A percentile compares a stretch with the other conserved stretches of the same genome.
Evolutionary conservation across 805 yeast species (phyloP).

Genomic region (Sugiyamaella marilandica): DNA sequence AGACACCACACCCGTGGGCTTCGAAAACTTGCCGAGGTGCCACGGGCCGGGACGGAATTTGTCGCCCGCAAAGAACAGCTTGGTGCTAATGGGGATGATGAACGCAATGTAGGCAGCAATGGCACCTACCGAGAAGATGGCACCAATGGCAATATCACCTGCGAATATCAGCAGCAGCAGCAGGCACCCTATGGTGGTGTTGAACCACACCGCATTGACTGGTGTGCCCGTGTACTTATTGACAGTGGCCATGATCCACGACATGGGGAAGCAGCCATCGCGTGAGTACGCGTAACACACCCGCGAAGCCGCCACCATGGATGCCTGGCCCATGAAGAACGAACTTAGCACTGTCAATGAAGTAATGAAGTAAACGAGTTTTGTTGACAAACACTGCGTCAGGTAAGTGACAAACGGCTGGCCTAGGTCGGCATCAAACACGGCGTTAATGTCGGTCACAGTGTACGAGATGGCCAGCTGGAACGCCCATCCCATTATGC

Average conservation of each 20-base stretch:
- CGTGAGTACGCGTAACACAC: constrained; percentile 65
- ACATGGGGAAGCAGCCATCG: constrained; percentile 61
- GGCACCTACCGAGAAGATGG: constrained; percentile 70
- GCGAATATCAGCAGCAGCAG: constrained; percentile 55
- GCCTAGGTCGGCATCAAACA: constrained; percentile 47
- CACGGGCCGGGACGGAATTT: constrained; percentile 62
- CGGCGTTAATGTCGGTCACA: constrained; percentile 43
- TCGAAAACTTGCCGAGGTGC: constrained; percentile 51
- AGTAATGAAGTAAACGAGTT: constrained; percentile 41
- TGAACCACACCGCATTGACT: constrained; percentile 54
- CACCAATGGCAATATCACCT: constrained; percentile 61
- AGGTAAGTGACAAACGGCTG: constrained; percentile 58
- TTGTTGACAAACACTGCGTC: constrained; percentile 43
- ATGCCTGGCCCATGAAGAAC: constrained; percentile 50
- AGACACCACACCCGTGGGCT: constrained; percentile 47
- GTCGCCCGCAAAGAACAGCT: constrained; percentile 50
- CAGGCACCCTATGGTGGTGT: constrained; percentile 51
- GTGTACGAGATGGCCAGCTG: constrained; percentile 61
- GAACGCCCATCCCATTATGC: constrained; percentile 51
- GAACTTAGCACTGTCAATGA: constrained; percentile 42
- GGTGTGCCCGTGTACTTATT: constrained; percentile 55
- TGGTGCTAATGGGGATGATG: constrained; percentile 56
- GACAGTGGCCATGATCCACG: constrained; percentile 46
- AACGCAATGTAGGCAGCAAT: constrained; percentile 65
- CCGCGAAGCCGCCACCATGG: constrained; percentile 62